Conservation (phyloP, 2,329 filamentous ascomycete genomes). For the Xylariaceae sp. region DNA sequence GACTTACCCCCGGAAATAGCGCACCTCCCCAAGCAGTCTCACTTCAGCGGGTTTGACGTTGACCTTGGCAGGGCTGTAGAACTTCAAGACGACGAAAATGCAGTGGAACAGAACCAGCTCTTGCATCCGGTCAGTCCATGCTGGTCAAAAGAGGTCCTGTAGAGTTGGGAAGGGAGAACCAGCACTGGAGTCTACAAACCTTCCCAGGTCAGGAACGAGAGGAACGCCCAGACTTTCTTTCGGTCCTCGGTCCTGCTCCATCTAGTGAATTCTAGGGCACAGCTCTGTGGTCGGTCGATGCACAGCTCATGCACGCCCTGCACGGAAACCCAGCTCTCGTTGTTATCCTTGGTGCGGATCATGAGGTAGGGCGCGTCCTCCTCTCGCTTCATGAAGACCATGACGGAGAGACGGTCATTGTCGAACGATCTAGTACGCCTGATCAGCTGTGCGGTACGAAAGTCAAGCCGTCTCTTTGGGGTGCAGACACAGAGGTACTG, state of each 20-base stretch:
- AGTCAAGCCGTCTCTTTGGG: too few relatives aligned
- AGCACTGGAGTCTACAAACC: constrained; percentile 31
- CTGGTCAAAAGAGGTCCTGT: not conserved
- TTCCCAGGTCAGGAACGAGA: constrained; percentile 55
- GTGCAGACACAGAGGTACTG: not conserved
- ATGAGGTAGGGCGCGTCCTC: constrained; percentile 40
- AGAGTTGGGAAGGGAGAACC: too few relatives aligned
- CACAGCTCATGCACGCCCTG: constrained; percentile 48
- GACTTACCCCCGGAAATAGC: constrained; percentile 49
- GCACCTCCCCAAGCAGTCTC: constrained; percentile 38
- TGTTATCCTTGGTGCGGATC: constrained; percentile 30
- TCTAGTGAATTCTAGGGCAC: constrained; percentile 39
- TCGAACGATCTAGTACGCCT: constrained; percentile 42
- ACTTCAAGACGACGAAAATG: constrained; percentile 50
- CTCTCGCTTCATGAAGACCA: constrained; percentile 39
- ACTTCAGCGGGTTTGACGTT: constrained; percentile 39
- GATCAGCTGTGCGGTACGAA: too few relatives aligned
- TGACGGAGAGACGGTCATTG: constrained; percentile 45
- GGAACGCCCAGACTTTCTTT: constrained; percentile 44
- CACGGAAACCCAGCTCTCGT: constrained; percentile 39
- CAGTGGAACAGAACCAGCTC: constrained; percentile 54
- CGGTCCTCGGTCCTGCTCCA: constrained; percentile 39
- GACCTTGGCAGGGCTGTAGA: constrained; percentile 37
- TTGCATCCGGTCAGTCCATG: constrained; percentile 20
- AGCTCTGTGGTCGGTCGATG: constrained; percentile 40